A percentile compares a stretch with the other conserved stretches of the same genome.
phyloP scores from a whole-genome alignment of 257 asterid genomes.

The Misopates orontium region DNA sequence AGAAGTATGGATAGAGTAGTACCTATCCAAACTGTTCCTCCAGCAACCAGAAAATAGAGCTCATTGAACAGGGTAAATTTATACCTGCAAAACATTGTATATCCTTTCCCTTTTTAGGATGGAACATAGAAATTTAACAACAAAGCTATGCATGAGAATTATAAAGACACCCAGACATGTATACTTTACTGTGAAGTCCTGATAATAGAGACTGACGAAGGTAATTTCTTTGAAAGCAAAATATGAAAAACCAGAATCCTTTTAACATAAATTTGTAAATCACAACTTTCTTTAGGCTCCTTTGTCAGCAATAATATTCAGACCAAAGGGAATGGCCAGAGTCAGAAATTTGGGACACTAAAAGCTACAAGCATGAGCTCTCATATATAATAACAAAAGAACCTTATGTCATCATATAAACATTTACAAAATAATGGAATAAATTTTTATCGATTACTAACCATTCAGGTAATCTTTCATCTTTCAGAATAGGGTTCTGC shows the following conservation, averaged over 20 bases:
- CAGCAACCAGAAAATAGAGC: conserved; percentile 96
- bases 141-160: no score
- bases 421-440: neutral
- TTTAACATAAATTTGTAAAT: no score
- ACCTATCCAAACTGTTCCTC: conserved; percentile 99
- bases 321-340: no score
- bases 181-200: no score
- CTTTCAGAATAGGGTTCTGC: conserved; percentile 91
- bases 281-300: no score
- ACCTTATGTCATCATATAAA: neutral
- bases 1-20: conserved; percentile 29
- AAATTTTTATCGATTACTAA: conserved; percentile 31
- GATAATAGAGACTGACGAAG: no score
- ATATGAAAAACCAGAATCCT: no score
- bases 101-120: neutral
- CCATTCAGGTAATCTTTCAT: conserved; percentile 92
- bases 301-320: no score
- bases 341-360: conserved; percentile 3
- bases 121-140: no score
- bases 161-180: no score
- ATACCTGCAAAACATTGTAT: conserved; percentile 64
- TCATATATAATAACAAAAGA: neutral
- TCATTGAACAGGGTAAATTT: conserved; percentile 94
- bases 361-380: conserved; percentile 1
- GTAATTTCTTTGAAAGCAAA: no score